Evolutionary conservation across 495 filamentous ascomycete species (phyloP).

Genomic region (Aspergillus diversus): DNA sequence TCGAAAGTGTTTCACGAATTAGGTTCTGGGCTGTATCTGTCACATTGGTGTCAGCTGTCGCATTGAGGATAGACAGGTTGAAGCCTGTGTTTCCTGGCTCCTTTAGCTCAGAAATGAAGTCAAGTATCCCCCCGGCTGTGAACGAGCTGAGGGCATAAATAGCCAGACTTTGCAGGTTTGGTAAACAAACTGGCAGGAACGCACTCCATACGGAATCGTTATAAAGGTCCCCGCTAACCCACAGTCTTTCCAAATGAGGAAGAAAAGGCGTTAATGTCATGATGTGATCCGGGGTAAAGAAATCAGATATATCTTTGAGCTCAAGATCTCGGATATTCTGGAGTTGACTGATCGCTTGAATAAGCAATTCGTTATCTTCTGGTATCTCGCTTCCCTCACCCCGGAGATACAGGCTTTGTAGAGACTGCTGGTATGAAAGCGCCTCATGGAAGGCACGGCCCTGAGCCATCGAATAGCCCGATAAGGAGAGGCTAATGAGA

Average conservation of each 20-base stretch:
- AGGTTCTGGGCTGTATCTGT: slow-evolving; percentile 35
- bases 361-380: slow-evolving; percentile 53
- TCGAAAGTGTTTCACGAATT: slow-evolving; percentile 41
- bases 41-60: slow-evolving; percentile 35
- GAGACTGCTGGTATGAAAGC: slow-evolving; percentile 47
- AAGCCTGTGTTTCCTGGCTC: slow-evolving; percentile 39
- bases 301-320: slow-evolving; percentile 56
- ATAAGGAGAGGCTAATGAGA: slow-evolving; percentile 51
- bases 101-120: slow-evolving; percentile 48
- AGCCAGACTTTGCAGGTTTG: slow-evolving; percentile 47
- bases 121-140: slow-evolving; percentile 44
- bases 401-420: slow-evolving; percentile 51
- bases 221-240: slow-evolving; percentile 57
- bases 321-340: slow-evolving; percentile 53
- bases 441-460: slow-evolving; percentile 56
- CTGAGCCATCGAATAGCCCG: slow-evolving; percentile 48
- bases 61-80: slow-evolving; percentile 42
- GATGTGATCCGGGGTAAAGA: slow-evolving; percentile 56
- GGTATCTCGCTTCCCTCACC: slow-evolving; percentile 53
- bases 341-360: slow-evolving; percentile 51
- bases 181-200: slow-evolving; percentile 34
- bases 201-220: slow-evolving; percentile 53
- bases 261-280: slow-evolving; percentile 52
- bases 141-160: slow-evolving; percentile 54
- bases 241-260: slow-evolving; percentile 56